Conservation (phyloP, 441 rosid genomes). For the Euphorbia corollata region DNA sequence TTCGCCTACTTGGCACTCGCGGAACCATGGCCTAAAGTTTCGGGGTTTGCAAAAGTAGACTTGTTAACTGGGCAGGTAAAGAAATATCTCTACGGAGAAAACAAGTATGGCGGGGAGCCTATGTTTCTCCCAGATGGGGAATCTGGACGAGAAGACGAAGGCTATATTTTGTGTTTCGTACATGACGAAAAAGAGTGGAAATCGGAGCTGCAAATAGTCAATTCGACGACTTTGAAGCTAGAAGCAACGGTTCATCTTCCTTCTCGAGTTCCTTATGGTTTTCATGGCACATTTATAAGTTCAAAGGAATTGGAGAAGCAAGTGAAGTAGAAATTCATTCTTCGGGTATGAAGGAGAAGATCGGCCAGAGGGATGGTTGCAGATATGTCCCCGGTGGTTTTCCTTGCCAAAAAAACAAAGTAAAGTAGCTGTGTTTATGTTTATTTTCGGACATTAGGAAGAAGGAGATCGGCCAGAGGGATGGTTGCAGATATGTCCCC, state of each 20-base stretch:
- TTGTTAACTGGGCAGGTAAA: slow-evolving; percentile 48
- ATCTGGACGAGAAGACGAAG: slow-evolving; percentile 41
- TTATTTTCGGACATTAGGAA: too few species aligned
- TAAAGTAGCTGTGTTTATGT: slow-evolving; percentile 5
- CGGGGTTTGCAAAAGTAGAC: slow-evolving; percentile 81
- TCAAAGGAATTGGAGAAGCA: slow-evolving; percentile 47
- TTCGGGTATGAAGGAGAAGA: too few species aligned
- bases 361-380: too few species aligned
- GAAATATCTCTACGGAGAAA: slow-evolving; percentile 45
- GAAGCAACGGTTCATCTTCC: slow-evolving; percentile 63
- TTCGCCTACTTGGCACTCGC: slow-evolving; percentile 64
- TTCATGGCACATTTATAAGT: slow-evolving; percentile 70
- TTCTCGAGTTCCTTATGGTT: slow-evolving; percentile 87
- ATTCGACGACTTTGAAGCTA: slow-evolving; percentile 40
- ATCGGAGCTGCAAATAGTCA: slow-evolving; percentile 64
- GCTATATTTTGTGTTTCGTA: slow-evolving; percentile 51
- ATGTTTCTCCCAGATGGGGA: slow-evolving; percentile 40
- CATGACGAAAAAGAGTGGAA: slow-evolving; percentile 58
- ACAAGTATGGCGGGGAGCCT: slow-evolving; percentile 75
- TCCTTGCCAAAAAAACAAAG: slow-evolving; percentile 17
- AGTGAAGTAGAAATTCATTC: slow-evolving; percentile 18
- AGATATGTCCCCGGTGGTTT: too few species aligned
- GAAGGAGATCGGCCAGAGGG: too few species aligned
- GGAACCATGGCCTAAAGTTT: slow-evolving; percentile 89
- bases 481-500: too few species aligned